Base-by-base conservation (phyloP, 2,329 filamentous ascomycete species). In the Alternaria gaisen region DNA sequence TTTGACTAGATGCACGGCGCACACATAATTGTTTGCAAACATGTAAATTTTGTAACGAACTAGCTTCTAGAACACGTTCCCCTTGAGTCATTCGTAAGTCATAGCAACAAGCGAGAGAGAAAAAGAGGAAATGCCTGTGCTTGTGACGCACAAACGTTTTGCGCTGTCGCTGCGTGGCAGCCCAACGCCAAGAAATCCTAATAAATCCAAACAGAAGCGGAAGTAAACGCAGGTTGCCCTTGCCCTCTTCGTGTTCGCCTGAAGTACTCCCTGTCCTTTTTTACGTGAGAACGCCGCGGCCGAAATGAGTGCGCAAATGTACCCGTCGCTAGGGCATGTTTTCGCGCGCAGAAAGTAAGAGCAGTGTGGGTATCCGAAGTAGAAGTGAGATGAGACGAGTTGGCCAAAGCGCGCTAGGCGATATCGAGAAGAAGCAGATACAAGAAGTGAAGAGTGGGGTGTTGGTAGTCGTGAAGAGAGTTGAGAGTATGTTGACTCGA, bases 301-400 rank as follows among this genome's bases (percentile, higher is more conserved):
- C 58, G 53, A 67, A 52, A 47, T 60, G 50, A 61, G 61, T 70
- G 58, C 58, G 54, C 58, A 58, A 32, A 58, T 36, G 38, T 41
- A 36, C 59, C 56, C 51, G 57, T 58, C 40, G 53, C 46, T 40
- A 32, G 44, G 51, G 54, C 50, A 56, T 55, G 47, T 43, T 54
- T 34, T 53, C 52, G 48, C 58, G 53, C 50, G 51, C 50, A 58
- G 56, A 59, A 63, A 51, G 55, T 44, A 60, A 60, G 53, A 63
- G 64, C 53, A 61, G 64, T 51, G 61, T 67, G 70, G 70, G 70
- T 72, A 72, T 72, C 69, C 65, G 43, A 61, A 69, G 36, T 58
- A 58, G 22, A 66, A 36, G 36, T 43, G 62, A 64, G 52, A 56
- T 46, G 46, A 58, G 40, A 53, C 59, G 60, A 59, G 22, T n/a